Percentiles rank a stretch among this genome's conserved stretches.
Evolutionary conservation across 345 rosid genomes (phyloP).

Genomic region (Alliaria petiolata): DNA sequence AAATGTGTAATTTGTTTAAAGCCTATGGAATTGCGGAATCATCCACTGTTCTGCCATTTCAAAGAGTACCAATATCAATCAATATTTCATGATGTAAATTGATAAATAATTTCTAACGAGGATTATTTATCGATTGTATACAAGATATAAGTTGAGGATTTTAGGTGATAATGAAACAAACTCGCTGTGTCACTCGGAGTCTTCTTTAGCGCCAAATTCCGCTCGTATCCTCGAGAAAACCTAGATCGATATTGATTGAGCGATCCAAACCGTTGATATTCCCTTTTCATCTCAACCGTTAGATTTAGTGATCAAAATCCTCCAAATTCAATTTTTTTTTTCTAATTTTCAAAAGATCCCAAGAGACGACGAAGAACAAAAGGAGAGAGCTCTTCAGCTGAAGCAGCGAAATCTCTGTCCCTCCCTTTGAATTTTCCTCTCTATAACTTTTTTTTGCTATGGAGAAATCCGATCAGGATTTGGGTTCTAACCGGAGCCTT

Average conservation of each 20-base stretch:
- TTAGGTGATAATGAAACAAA: no score
- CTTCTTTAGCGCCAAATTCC: slow-evolving; percentile 54
- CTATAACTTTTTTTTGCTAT: background rate
- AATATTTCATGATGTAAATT: no score
- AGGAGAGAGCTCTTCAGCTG: slow-evolving; percentile 3
- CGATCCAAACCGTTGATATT: slow-evolving; percentile 12
- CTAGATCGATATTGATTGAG: slow-evolving; percentile 30
- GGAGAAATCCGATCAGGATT: slow-evolving; percentile 44
- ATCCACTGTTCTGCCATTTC: no score
- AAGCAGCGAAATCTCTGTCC: background rate
- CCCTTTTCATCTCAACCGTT: slow-evolving; percentile 33
- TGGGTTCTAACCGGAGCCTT: slow-evolving; percentile 41
- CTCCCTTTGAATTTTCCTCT: background rate
- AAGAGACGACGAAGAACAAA: slow-evolving; percentile 31
- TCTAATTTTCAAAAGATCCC: slow-evolving; percentile 24
- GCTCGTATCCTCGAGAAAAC: slow-evolving; percentile 14
- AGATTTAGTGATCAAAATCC: slow-evolving; percentile 9
- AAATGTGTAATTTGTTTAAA: no score
- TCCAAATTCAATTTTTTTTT: slow-evolving; percentile 30
- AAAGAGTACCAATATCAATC: no score
- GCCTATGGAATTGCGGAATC: no score
- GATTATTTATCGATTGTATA: no score
- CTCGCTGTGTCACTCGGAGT: background rate
- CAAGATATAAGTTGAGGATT: no score
- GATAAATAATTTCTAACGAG: no score